phyloP scores from a whole-genome alignment of 805 yeast genomes.

The Ogataea glucozyma region DNA sequence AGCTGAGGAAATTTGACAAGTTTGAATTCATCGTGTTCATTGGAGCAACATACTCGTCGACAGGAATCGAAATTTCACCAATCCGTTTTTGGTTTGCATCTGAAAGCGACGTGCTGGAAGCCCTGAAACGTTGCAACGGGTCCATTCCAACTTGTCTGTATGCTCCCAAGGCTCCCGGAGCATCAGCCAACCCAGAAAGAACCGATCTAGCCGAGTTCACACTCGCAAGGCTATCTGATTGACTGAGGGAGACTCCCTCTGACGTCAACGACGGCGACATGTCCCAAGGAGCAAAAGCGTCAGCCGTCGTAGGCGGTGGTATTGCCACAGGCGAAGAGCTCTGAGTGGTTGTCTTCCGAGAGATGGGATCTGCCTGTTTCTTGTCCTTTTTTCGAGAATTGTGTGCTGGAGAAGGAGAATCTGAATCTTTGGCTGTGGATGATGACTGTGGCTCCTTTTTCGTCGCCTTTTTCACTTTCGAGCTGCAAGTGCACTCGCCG shows the following conservation, averaged over 20 bases:
- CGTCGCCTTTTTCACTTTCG: constrained; percentile 27
- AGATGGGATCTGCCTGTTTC: too few species aligned
- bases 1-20: constrained; percentile 31
- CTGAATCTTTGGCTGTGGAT: neutral
- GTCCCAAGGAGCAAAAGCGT: constrained; percentile 31
- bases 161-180: too few species aligned
- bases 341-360: too few species aligned
- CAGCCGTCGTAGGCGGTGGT: too few species aligned
- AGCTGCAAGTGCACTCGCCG: constrained; percentile 36
- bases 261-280: constrained; percentile 27
- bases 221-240: constrained; percentile 28
- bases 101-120: constrained; percentile 19
- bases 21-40: constrained; percentile 38
- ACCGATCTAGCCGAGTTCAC: constrained; percentile 23
- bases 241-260: constrained; percentile 11
- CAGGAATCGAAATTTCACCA: constrained; percentile 36
- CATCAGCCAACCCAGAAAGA: too few species aligned
- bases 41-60: constrained; percentile 40
- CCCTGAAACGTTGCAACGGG: constrained; percentile 31
- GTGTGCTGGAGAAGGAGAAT: neutral
- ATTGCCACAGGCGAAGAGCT: too few species aligned
- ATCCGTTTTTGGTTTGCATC: constrained; percentile 22
- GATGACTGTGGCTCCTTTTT: constrained; percentile 20
- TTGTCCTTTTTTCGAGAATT: neutral
- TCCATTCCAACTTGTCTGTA: constrained; percentile 38